Percentiles rank a stretch among this genome's conserved stretches.
Evolutionary conservation across 345 rosid species (phyloP).

Genomic region (Salix dunnii): DNA sequence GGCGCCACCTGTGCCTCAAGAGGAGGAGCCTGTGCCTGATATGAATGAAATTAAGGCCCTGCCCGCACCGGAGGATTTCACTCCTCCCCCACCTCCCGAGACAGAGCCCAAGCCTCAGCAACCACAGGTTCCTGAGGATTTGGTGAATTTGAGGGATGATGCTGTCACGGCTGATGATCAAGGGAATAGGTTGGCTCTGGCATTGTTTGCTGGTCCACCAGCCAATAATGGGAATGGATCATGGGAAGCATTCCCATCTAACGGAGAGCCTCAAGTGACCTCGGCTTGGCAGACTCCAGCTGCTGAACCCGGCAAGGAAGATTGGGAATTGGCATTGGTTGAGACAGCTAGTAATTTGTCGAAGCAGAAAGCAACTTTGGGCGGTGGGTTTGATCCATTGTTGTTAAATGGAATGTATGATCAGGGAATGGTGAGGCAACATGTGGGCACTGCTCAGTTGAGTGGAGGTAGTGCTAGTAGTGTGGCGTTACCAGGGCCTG

Average conservation of each 20-base stretch:
- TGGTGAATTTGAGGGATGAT: slow-evolving; percentile 81
- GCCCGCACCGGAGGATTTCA: slow-evolving; percentile 64
- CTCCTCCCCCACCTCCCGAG: slow-evolving; percentile 47
- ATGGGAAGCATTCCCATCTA: slow-evolving; percentile 80
- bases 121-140: slow-evolving; percentile 58
- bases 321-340: slow-evolving; percentile 93
- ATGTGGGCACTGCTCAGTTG: slow-evolving; percentile 44
- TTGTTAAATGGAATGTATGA: slow-evolving; percentile 89
- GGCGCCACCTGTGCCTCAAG: slow-evolving; percentile 40
- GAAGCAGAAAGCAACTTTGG: slow-evolving; percentile 64
- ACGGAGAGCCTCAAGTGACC: slow-evolving; percentile 56
- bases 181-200: slow-evolving; percentile 73
- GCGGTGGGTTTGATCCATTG: slow-evolving; percentile 83
- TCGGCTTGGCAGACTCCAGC: slow-evolving; percentile 90
- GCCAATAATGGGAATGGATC: slow-evolving; percentile 47
- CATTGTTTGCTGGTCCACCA: slow-evolving; percentile 62
- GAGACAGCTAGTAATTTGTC: slow-evolving; percentile 76
- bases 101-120: slow-evolving; percentile 44
- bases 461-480: slow-evolving; percentile 85
- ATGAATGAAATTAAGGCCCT: slow-evolving; percentile 77
- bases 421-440: slow-evolving; percentile 74
- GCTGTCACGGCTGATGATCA: slow-evolving; percentile 60
- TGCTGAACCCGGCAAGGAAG: slow-evolving; percentile 71
- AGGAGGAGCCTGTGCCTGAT: slow-evolving; percentile 38
- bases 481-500: slow-evolving; percentile 55